These are phyloP conservation scores for Wickerhamomyces bovis DNA, from an alignment of 805 yeast genomes.

Conservation along the genomic window DNA sequence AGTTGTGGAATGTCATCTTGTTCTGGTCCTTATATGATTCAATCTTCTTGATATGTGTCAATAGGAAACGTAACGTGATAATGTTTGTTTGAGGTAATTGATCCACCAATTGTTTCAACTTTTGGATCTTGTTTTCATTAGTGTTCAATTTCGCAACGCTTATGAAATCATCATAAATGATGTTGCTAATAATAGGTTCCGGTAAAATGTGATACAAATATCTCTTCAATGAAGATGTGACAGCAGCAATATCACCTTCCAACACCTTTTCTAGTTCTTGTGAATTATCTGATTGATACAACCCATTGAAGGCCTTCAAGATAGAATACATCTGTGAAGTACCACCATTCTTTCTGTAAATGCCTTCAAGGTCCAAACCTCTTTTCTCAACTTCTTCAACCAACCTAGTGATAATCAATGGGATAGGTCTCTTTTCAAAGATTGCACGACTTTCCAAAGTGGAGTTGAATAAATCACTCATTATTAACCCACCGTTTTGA, in stretches of 20 bases:
- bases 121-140: conserved; percentile 25
- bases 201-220: conserved; percentile 73
- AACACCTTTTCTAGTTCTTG: conserved; percentile 30
- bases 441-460: conserved; percentile 59
- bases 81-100: conserved; percentile 65
- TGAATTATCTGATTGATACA: conserved; percentile 27
- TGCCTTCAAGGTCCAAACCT: conserved; percentile 77
- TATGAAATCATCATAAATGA: conserved; percentile 61
- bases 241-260: conserved; percentile 74
- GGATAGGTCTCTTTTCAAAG: conserved; percentile 58
- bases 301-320: conserved; percentile 26
- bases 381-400: conserved; percentile 69
- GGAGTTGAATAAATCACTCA: conserved; percentile 28
- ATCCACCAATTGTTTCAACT: conserved; percentile 39
- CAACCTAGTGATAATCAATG: conserved; percentile 67
- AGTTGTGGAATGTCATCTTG: conserved; percentile 76
- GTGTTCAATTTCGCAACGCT: conserved; percentile 37
- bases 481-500: conserved; percentile 3
- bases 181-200: conserved; percentile 74
- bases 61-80: conserved; percentile 46
- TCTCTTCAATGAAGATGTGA: conserved; percentile 80
- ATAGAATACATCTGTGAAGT: conserved; percentile 30
- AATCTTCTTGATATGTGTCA: conserved; percentile 61
- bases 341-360: conserved; percentile 76
- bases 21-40: conserved; percentile 48